Evolutionary conservation across 495 filamentous ascomycete genomes (phyloP), one percentile per base, ranked within the genome.

Genomic region (Rusavskia elegans): DNA sequence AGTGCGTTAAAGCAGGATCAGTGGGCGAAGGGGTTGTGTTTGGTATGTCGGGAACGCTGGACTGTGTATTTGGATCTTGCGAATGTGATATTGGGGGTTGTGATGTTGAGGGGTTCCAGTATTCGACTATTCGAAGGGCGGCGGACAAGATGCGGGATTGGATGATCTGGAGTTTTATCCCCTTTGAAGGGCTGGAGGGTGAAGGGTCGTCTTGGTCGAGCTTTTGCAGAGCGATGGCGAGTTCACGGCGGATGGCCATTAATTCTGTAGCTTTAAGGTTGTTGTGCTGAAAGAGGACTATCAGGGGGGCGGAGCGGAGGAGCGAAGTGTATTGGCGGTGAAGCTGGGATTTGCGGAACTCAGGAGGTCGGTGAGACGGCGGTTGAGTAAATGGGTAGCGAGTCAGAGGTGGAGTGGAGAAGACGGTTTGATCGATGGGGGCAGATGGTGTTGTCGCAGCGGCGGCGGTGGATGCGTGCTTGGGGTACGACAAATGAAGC

Each of bases 231-330:
- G 87, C 88, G 6, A 67, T 67, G 21, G 66, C 64, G 19, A 98
- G 69, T 68, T 97, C 93, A 51, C 92, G 81, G 50, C 92, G 77
- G 52, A 98, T 78, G 13, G 81, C 81, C 29, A 80, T 73, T 90
- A 89, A 95, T 76, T 98, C 92, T 39, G 73, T 71, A 5, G 89
- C 80, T 49, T 82, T 84, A 49, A 98, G 71, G 66, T 96, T 97
- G 75, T 89, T 95, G 75, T 97, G 92, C 68, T 97, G 90, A 75
- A 98, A 90, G 60, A 97, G 71, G 53, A 98, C 77, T 61, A 95
- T 82, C 23, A 97, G 68, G 44, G 92, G 89, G 17, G 85, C 81
- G 37, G 89, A 89, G 41, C 85, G 87, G 55, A 98, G 79, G 54
- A 96, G 74, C 8, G 93, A 93, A 53, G 89, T 90, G 71, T 98